Conservation (phyloP, 805 yeast species). For the Starmerella khaoyaiensis region DNA sequence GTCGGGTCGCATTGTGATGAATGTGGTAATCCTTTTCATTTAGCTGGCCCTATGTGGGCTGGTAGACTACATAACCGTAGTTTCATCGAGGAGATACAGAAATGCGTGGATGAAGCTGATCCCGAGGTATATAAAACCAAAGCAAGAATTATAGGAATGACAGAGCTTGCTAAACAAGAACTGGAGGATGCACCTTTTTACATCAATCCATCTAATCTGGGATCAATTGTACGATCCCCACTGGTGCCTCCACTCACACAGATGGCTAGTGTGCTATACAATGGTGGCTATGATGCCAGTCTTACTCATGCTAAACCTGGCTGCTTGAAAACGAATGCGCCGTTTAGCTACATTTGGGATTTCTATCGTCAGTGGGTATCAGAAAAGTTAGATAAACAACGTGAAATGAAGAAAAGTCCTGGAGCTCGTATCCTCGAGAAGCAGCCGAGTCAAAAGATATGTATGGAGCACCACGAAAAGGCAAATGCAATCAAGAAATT, state of each 20-base stretch:
- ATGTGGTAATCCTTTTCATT: constrained; percentile 58
- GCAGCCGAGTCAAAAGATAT: constrained; percentile 26
- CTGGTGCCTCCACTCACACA: constrained; percentile 62
- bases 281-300: constrained; percentile 69
- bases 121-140: constrained; percentile 58
- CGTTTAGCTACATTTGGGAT: constrained; percentile 67
- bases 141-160: constrained; percentile 83
- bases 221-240: constrained; percentile 65
- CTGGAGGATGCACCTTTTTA: constrained; percentile 56
- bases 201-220: constrained; percentile 62
- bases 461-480: constrained; percentile 48
- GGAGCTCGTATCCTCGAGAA: constrained; percentile 24
- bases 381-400: constrained; percentile 32
- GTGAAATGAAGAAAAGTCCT: constrained; percentile 27
- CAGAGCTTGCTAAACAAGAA: constrained; percentile 69
- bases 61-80: constrained; percentile 58
- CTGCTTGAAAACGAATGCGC: constrained; percentile 80
- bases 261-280: constrained; percentile 68
- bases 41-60: constrained; percentile 97
- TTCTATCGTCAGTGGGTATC: constrained; percentile 51
- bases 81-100: constrained; percentile 53
- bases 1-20: constrained; percentile 49
- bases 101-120: constrained; percentile 39
- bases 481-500: constrained; percentile 46
- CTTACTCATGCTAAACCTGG: constrained; percentile 82